Evolutionary conservation across 305 asterid species (phyloP), one percentile per base, ranked within the genome.

Genomic region (Lippia alba): DNA sequence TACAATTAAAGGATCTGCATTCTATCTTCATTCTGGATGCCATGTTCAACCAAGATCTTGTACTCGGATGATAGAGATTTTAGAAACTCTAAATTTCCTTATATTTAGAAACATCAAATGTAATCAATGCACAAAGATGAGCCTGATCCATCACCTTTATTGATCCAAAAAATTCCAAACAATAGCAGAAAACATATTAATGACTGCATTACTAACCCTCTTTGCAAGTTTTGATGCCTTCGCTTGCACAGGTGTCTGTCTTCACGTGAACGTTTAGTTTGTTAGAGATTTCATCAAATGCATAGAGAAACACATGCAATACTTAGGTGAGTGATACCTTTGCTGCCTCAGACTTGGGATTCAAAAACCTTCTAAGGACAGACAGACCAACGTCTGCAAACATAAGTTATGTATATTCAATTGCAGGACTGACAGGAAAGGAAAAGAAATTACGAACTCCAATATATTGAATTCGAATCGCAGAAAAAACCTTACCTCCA

Each of bases 171-270:
- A 56, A 14, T 69, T 62, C 60, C 61, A 12, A 56, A 20, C 30
- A 20, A 67, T 45, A 16, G 75, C 64, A 44, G 30, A 71, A n/a
- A 45, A 16, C 3, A 16, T 33, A 17, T 34, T 18, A 36, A 58
- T 34, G 51, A 56, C 55, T 30, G 65, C 66, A 76, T 10, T 8
- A 75, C 97, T 86, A 78, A 94, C 99, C 88, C 99, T 83, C 80
- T 91, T 91, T 30, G 99, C 96, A 78, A 94, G 99, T 78, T 83
- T 83, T 63, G 93, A 82, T n/a, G 97, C 96, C 76, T 83, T 87
- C 73, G 89, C 86, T 76, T 77, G 86, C 70, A 71, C 79, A 67
- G 81, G 92, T 84, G 78, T 78, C 99, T 89, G 91, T 84, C 90
- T 89, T 91, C 91, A 82, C 72, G 80, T 50, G 75, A 81, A 80